Evolutionary conservation across 805 yeast species (phyloP).

Genomic region (Starmerella ratchasimensis): DNA sequence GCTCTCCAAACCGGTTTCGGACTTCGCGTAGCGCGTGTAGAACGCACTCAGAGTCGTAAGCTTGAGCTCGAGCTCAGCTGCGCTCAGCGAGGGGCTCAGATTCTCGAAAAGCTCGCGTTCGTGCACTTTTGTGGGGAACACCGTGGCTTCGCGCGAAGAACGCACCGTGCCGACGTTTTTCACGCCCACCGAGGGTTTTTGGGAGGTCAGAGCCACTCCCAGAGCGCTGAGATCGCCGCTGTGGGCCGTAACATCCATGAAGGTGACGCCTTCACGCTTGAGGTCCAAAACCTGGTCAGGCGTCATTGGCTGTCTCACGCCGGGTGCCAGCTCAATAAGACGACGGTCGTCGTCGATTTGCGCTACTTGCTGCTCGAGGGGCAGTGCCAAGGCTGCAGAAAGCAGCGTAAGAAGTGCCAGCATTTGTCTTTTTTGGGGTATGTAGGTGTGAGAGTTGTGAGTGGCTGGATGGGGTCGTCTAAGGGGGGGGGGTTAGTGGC

Average conservation of each 20-base stretch:
- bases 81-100: conserved; percentile 35
- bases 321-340: conserved; percentile 16
- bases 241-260: conserved; percentile 51
- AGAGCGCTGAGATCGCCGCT: conserved; percentile 11
- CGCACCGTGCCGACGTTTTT: neutral
- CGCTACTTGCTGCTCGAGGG: conserved; percentile 5
- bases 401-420: neutral
- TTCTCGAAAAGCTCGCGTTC: conserved; percentile 31
- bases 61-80: conserved; percentile 35
- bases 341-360: conserved; percentile 6
- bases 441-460: too few relatives aligned
- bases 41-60: conserved; percentile 55
- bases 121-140: conserved; percentile 35
- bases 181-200: conserved; percentile 11
- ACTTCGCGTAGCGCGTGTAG: conserved; percentile 62
- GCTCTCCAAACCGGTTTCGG: conserved; percentile 54
- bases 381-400: conserved; percentile 1
- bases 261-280: conserved; percentile 35
- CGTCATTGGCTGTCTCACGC: conserved; percentile 22
- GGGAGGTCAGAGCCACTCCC: neutral
- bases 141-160: neutral
- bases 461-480: too few relatives aligned
- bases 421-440: too few relatives aligned
- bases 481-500: too few relatives aligned
- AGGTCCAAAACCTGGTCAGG: conserved; percentile 36